A percentile compares a stretch with the other conserved stretches of the same genome.
These are phyloP conservation scores for Zelonia costaricensis DNA, from an alignment of 208 protist genomes.

Conservation along the genomic window DNA sequence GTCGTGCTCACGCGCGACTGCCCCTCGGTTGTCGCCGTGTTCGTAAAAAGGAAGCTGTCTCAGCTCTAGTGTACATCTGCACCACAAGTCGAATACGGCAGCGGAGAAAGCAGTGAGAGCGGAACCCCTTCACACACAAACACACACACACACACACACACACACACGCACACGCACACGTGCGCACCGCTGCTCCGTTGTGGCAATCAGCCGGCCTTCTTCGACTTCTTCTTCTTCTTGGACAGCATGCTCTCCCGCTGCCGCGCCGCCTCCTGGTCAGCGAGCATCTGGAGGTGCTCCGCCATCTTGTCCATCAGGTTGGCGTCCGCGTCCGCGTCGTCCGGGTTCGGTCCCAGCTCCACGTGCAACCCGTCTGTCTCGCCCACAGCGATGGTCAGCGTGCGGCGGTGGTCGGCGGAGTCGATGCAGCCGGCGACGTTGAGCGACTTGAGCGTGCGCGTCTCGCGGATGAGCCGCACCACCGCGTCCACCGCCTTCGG, in stretches of 20 bases:
- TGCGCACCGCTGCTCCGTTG: background rate
- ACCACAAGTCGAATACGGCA: too few relatives aligned
- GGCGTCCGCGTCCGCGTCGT: constrained; percentile 24
- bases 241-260: constrained; percentile 35
- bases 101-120: too few relatives aligned
- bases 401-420: constrained; percentile 53
- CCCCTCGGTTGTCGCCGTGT: too few relatives aligned
- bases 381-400: constrained; percentile 53
- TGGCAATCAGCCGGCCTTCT: constrained; percentile 11
- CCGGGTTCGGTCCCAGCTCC: constrained; percentile 59
- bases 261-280: constrained; percentile 62
- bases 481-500: constrained; percentile 54
- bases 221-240: constrained; percentile 46
- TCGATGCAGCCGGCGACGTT: constrained; percentile 65
- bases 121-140: background rate
- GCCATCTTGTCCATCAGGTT: constrained; percentile 43
- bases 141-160: background rate
- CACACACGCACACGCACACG: background rate
- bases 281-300: constrained; percentile 74
- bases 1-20: too few relatives aligned
- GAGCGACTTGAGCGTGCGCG: constrained; percentile 72
- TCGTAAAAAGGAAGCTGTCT: too few relatives aligned
- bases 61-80: too few relatives aligned
- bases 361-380: constrained; percentile 76
- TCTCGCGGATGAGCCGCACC: constrained; percentile 45